Percentiles rank a stretch among this genome's conserved stretches.
Evolutionary conservation across 2,329 filamentous ascomycete species (phyloP).

Genomic region (Colletotrichum graminicola): DNA sequence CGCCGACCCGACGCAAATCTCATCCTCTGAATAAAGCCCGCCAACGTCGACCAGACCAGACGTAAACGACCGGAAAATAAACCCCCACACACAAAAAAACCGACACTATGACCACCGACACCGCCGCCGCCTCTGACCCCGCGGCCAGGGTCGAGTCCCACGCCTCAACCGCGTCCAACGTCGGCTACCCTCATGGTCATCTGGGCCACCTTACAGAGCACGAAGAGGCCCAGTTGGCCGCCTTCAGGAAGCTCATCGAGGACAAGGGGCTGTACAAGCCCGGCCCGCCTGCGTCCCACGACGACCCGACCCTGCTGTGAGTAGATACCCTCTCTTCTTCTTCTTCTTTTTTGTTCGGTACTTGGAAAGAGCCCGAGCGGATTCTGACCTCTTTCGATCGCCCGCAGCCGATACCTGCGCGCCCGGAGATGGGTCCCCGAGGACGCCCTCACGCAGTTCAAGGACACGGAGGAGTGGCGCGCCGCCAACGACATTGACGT

Average conservation of each 20-base stretch:
- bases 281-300: constrained; percentile 71
- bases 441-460: constrained; percentile 86
- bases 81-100: too few relatives aligned
- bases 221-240: constrained; percentile 75
- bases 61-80: not conserved
- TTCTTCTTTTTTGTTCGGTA: not conserved
- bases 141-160: constrained; percentile 34
- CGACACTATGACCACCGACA: constrained; percentile 24
- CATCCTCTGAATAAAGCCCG: not conserved
- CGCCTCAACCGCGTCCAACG: constrained; percentile 47
- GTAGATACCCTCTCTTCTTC: constrained; percentile 47
- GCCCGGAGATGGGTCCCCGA: constrained; percentile 83
- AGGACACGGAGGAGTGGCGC: constrained; percentile 90
- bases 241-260: constrained; percentile 78
- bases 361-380: not conserved
- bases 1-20: constrained; percentile 13
- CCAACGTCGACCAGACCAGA: not conserved
- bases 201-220: constrained; percentile 79
- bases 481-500: constrained; percentile 81
- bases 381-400: constrained; percentile 28
- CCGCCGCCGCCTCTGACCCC: constrained; percentile 26
- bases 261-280: constrained; percentile 74
- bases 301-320: constrained; percentile 80
- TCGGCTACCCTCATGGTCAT: constrained; percentile 81
- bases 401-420: constrained; percentile 82